Evolutionary conservation across 2,329 filamentous ascomycete genomes (phyloP).

Genomic region (Albophoma yamanashiensis): DNA sequence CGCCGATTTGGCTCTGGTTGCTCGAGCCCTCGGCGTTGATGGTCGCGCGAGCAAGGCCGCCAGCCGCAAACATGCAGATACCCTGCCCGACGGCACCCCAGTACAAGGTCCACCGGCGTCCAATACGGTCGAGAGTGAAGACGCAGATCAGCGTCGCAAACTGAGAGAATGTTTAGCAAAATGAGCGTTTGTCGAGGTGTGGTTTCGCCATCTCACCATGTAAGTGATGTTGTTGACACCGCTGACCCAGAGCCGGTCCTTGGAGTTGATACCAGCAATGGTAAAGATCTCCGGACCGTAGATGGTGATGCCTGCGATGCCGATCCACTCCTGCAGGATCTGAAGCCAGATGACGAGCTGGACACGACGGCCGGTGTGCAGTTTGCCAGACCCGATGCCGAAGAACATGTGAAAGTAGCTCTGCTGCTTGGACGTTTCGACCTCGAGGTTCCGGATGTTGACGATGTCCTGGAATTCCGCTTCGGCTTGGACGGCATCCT

Average conservation of each 20-base stretch:
- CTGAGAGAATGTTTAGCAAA: background rate
- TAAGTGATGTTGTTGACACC: slow-evolving; percentile 41
- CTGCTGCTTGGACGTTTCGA: slow-evolving; percentile 44
- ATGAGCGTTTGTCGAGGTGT: background rate
- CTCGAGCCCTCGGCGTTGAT: slow-evolving; percentile 28
- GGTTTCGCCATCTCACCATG: slow-evolving; percentile 21
- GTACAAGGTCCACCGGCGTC: slow-evolving; percentile 57
- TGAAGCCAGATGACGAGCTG: slow-evolving; percentile 63
- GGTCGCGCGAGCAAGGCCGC: slow-evolving; percentile 46
- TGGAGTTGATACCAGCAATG: slow-evolving; percentile 52
- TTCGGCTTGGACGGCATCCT: slow-evolving; percentile 42
- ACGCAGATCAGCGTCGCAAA: slow-evolving; percentile 58
- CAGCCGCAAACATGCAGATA: slow-evolving; percentile 57
- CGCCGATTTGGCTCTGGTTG: slow-evolving; percentile 41
- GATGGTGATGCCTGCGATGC: slow-evolving; percentile 59
- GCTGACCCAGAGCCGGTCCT: slow-evolving; percentile 53
- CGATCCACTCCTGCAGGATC: slow-evolving; percentile 60
- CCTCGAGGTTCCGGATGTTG: slow-evolving; percentile 51
- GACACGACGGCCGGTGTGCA: slow-evolving; percentile 57
- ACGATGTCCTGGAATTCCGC: slow-evolving; percentile 59
- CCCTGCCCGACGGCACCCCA: slow-evolving; percentile 56
- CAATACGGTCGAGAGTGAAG: slow-evolving; percentile 59
- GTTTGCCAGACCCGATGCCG: slow-evolving; percentile 51
- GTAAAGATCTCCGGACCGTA: slow-evolving; percentile 50
- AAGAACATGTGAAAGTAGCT: slow-evolving; percentile 58